Evolutionary conservation across 2,329 filamentous ascomycete genomes (phyloP).

Genomic region (Calonectria multiphialidica): DNA sequence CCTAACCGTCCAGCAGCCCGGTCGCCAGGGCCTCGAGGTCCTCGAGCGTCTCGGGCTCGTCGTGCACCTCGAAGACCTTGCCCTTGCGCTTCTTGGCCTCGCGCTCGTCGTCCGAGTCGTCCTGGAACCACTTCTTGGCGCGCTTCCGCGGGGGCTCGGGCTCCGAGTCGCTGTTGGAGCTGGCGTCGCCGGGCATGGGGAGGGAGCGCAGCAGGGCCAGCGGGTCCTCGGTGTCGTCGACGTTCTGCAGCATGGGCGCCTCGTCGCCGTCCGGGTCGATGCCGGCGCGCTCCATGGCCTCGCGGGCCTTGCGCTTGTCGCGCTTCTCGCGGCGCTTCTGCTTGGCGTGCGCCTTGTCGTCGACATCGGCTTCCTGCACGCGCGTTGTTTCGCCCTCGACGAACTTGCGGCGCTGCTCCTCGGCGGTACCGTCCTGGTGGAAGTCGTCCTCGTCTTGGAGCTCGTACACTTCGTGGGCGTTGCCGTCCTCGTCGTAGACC

Average conservation of each 20-base stretch:
- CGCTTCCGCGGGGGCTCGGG: slow-evolving; percentile 64
- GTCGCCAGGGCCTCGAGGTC: slow-evolving; percentile 83
- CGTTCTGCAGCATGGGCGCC: slow-evolving; percentile 50
- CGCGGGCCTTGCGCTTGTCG: slow-evolving; percentile 77
- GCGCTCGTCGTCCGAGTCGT: slow-evolving; percentile 69
- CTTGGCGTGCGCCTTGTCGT: slow-evolving; percentile 85
- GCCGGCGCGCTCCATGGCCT: slow-evolving; percentile 57
- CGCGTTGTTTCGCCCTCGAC: slow-evolving; percentile 79
- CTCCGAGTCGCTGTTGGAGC: slow-evolving; percentile 48
- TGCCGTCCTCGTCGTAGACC: slow-evolving; percentile 92
- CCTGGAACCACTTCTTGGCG: slow-evolving; percentile 84
- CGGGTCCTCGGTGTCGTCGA: slow-evolving; percentile 46
- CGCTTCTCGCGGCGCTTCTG: slow-evolving; percentile 83
- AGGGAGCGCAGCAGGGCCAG: slow-evolving; percentile 70
- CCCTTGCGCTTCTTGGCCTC: slow-evolving; percentile 56
- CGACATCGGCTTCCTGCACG: slow-evolving; percentile 80
- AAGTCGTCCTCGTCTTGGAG: slow-evolving; percentile 89
- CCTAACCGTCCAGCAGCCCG: slow-evolving; percentile 71
- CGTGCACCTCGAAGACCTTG: slow-evolving; percentile 71
- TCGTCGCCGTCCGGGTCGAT: slow-evolving; percentile 42
- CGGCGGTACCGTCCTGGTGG: slow-evolving; percentile 78
- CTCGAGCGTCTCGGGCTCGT: slow-evolving; percentile 82
- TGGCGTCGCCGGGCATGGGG: slow-evolving; percentile 58
- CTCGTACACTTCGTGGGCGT: slow-evolving; percentile 87
- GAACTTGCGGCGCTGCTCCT: slow-evolving; percentile 82